Percentiles rank a stretch among this genome's conserved stretches.
Evolutionary conservation across 768 basidiomycete genomes (phyloP).

Genomic region (Boletus insuetus): DNA sequence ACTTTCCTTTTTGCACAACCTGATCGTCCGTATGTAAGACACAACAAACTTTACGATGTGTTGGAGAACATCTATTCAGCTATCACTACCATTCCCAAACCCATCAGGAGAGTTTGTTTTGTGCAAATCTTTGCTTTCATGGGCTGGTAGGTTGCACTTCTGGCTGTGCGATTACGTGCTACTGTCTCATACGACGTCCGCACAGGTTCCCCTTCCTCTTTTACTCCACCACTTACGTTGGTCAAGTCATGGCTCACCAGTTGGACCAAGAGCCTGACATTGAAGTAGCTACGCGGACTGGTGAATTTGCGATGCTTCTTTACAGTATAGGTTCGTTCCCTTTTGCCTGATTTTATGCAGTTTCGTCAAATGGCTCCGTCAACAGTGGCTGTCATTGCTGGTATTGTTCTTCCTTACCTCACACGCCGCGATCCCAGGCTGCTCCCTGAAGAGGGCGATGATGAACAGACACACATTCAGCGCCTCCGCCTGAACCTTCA

Average conservation of each 20-base stretch:
- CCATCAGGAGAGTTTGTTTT: conserved; percentile 85
- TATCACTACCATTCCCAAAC: conserved; percentile 71
- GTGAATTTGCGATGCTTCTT: conserved; percentile 85
- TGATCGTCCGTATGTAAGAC: conserved; percentile 10
- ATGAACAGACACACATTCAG: conserved; percentile 71
- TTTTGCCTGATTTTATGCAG: neutral
- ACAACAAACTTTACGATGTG: conserved; percentile 67
- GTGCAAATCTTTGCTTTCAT: conserved; percentile 96
- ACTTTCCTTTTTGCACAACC: neutral
- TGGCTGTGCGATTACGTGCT: neutral
- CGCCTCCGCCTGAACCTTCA: conserved; percentile 70
- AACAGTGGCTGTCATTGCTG: conserved; percentile 82
- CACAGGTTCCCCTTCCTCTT: conserved; percentile 92
- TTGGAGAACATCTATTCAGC: conserved; percentile 75
- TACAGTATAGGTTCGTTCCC: conserved; percentile 73
- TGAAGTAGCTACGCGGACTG: conserved; percentile 80
- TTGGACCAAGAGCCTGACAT: conserved; percentile 68
- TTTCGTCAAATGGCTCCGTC: neutral
- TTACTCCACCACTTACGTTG: conserved; percentile 91
- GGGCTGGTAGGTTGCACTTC: conserved; percentile 67
- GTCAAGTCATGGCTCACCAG: conserved; percentile 90
- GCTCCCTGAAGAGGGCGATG: conserved; percentile 62
- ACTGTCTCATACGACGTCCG: conserved; percentile 8
- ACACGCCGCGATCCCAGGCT: conserved; percentile 79
- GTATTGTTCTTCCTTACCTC: conserved; percentile 76